Evolutionary conservation across 179 eudicot species (phyloP), one percentile per base, ranked within the genome.

Genomic region (Gypsophila paniculata): DNA sequence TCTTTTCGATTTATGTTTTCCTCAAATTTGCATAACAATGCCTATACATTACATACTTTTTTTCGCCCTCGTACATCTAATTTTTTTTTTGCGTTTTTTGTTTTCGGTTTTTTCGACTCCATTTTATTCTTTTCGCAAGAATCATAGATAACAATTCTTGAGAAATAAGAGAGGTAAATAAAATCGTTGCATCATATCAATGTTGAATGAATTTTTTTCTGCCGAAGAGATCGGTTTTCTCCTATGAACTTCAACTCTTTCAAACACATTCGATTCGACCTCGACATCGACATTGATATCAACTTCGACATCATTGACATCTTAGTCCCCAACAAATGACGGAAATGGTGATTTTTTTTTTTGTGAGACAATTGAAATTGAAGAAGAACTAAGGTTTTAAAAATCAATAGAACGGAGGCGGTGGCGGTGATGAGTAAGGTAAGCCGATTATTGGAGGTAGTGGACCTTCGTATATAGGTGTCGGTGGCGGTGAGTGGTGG

Each of bases 341-440:
- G n/a, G n/a, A n/a, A n/a, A n/a, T n/a, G n/a, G n/a, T n/a, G n/a
- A n/a, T n/a, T n/a, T n/a, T n/a, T n/a, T n/a, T n/a, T n/a, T n/a
- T n/a, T n/a, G n/a, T n/a, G 46, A 42, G 5, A 42, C 42, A 42
- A 9, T 42, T 9, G 46, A 42, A 42, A 42, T 9, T 42, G 10
- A 9, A 42, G 8, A 6, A 6, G 46, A 42, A 42, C 46, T 6
- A 42, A 0, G 46, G 46, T 42, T 42, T 42, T 42, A 42, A 84
- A 86, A 84, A 91, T 89, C 83, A 91, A 83, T 91, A 86, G 84
- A 82, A 90, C 61, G 91, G 91, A 14, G 95, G 95, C 18, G 96
- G 96, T 13, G 94, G 94, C 0, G 95, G 91, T 42, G 91, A 87
- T 0, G 90, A 80, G 53, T 88, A 88, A 21, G 89, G 79, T 39